A percentile compares a stretch with the other conserved stretches of the same genome.
Evolutionary conservation across 129 eudicot species (phyloP).

Genomic region (Flaveria brownii): DNA sequence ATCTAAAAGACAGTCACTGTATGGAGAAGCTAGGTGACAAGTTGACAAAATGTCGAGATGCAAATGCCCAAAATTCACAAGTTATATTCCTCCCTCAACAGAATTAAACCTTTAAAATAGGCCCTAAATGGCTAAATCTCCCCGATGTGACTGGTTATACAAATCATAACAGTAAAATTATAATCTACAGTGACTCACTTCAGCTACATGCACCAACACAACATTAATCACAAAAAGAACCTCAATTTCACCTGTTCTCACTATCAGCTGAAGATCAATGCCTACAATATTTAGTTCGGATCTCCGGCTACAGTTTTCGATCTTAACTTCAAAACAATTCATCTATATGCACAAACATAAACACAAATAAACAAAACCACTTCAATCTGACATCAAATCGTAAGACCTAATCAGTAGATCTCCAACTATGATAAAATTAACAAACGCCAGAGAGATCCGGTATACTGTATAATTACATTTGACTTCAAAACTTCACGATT

Average conservation of each 20-base stretch:
- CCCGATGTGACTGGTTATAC: not conserved
- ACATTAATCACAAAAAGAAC: slow-evolving; percentile 3
- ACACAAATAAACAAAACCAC: not conserved
- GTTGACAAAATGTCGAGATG: not conserved
- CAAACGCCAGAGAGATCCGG: slow-evolving; percentile 16
- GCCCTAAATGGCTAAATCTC: slow-evolving; percentile 9
- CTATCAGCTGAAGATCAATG: not conserved
- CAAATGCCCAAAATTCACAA: slow-evolving; percentile 15
- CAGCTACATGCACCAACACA: not conserved
- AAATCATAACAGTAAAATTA: not conserved
- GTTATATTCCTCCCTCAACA: not conserved
- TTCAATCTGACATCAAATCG: not conserved
- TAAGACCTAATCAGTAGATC: not conserved
- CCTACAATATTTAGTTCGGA: not conserved
- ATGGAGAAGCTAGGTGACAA: not conserved
- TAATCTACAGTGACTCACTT: not conserved
- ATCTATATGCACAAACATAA: not conserved
- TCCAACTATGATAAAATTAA: not conserved
- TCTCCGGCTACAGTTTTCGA: not conserved
- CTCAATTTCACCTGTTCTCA: not conserved
- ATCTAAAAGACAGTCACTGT: not conserved
- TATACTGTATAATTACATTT: not conserved
- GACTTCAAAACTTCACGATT: slow-evolving; percentile 7
- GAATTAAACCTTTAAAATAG: not conserved
- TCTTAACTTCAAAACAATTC: not conserved